Base-by-base conservation (phyloP, 164 flowering plant genomes). In the Sedum album region DNA sequence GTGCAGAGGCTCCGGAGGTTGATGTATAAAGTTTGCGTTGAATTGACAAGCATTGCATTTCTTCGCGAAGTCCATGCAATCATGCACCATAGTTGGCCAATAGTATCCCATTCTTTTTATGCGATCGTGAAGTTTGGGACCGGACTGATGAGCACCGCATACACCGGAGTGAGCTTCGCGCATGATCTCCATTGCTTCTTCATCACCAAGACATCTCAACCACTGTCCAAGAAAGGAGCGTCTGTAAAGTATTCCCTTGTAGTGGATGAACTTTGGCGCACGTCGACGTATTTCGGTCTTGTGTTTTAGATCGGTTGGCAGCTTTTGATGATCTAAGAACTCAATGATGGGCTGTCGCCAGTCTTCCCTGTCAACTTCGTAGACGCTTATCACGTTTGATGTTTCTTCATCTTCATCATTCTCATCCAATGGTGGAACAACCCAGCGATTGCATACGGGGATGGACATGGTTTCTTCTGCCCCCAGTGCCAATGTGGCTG, bases 131-230 rank as follows among this genome's bases (percentile, higher is more conserved):
- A 77, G 74, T 26, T 74, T 74, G 1, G 75, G 70, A 0, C 67
- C 60, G 0, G 63, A 68, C 5, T 77, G 75, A 49, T 77, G 77
- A 10, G 70, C 73, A 6, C 75, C 69, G 55, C 75, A 77, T 6
- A 42, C 21, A 0, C 73, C 73, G 0, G 53, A 66, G 35, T 74
- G 74, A 5, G 75, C 70, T 49, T 77, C 60, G 8, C 55, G 28
- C 31, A 70, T 0, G 4, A 30, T 38, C 49, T 65, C 25, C 0
- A 6, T 14, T 0, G 48, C 48, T 48, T 46, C 35, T 30, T 46
- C 69, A 4, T 46, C 23, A 13, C 69, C 51, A 25, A 46, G 23
- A 15, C 2, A 67, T n/a, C 60, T 35, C 31, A 67, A 25, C 25
- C 48, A 49, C 9, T 44, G 36, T 8, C 60, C 57, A 13, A 44